Percentiles rank a stretch among this genome's conserved stretches.
Evolutionary conservation across 2,329 filamentous ascomycete genomes (phyloP).

Genomic region (Trichoderma sp.): DNA sequence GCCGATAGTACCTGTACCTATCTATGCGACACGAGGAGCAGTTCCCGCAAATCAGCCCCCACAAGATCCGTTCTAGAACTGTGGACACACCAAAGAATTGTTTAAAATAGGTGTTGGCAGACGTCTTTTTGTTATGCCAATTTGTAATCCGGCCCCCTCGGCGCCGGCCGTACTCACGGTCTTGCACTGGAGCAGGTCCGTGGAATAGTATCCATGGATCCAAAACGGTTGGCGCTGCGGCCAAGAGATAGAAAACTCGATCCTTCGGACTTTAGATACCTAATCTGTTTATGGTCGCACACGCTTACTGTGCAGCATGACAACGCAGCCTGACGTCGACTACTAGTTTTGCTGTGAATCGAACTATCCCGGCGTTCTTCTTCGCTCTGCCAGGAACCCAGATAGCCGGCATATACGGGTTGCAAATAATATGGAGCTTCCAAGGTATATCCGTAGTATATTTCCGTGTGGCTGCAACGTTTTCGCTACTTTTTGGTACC

Average conservation of each 20-base stretch:
- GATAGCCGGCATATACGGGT: neutral
- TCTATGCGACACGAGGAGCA: neutral
- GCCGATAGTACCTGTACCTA: neutral
- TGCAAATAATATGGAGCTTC: neutral
- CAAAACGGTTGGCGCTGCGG: neutral
- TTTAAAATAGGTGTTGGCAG: neutral
- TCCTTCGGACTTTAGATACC: neutral
- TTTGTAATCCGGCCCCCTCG: neutral
- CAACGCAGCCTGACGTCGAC: neutral
- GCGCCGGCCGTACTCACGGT: neutral
- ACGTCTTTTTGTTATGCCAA: neutral
- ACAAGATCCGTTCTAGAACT: neutral
- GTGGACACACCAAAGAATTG: neutral
- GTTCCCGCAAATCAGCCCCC: neutral
- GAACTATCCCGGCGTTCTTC: neutral
- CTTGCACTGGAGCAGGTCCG: neutral
- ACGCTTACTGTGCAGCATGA: neutral
- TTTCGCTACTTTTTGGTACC: neutral
- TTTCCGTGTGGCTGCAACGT: neutral
- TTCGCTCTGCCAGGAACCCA: neutral
- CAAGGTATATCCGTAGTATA: neutral
- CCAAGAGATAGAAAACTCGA: neutral
- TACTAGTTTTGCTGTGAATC: neutral
- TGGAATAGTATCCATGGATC: neutral
- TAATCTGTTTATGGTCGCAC: neutral